Evolutionary conservation across 2,329 filamentous ascomycete species (phyloP).

Genomic region (Alternaria sp.): DNA sequence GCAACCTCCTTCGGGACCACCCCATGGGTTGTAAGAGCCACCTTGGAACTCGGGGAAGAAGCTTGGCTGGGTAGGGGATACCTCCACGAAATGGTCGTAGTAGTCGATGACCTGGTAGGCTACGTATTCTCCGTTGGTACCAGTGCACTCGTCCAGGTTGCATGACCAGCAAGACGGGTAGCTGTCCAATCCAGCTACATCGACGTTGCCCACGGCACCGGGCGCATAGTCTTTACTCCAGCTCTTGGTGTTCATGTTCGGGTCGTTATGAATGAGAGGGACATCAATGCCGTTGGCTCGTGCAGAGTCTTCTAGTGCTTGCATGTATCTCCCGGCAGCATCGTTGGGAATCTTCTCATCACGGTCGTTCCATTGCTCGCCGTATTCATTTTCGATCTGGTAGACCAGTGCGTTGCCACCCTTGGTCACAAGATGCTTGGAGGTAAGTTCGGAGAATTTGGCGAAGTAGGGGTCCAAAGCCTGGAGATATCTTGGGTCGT

Average conservation of each 20-base stretch:
- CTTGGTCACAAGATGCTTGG: constrained; percentile 62
- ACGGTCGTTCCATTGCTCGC: constrained; percentile 48
- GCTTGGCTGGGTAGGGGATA: constrained; percentile 54
- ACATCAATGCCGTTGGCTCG: constrained; percentile 64
- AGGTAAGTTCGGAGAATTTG: constrained; percentile 58
- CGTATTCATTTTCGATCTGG: constrained; percentile 65
- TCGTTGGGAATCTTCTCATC: constrained; percentile 55
- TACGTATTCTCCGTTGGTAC: constrained; percentile 65
- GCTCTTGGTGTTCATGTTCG: constrained; percentile 63
- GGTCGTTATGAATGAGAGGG: constrained; percentile 65
- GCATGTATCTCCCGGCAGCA: constrained; percentile 62
- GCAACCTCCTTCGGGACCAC: constrained; percentile 63
- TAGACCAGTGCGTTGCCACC: constrained; percentile 63
- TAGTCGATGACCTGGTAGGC: constrained; percentile 60
- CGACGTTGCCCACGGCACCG: constrained; percentile 61
- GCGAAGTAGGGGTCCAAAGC: constrained; percentile 63
- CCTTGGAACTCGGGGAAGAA: constrained; percentile 68
- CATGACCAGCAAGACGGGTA: constrained; percentile 68
- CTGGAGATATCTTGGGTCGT: constrained; percentile 59
- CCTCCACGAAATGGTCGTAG: constrained; percentile 55
- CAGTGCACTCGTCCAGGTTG: constrained; percentile 65
- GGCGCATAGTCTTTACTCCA: constrained; percentile 67
- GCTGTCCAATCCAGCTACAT: constrained; percentile 60
- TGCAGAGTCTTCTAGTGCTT: constrained; percentile 60
- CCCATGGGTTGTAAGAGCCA: constrained; percentile 67